A percentile compares a stretch with the other conserved stretches of the same genome.
Conservation (phyloP, 148 eudicot species). For the Silene latifolia region DNA sequence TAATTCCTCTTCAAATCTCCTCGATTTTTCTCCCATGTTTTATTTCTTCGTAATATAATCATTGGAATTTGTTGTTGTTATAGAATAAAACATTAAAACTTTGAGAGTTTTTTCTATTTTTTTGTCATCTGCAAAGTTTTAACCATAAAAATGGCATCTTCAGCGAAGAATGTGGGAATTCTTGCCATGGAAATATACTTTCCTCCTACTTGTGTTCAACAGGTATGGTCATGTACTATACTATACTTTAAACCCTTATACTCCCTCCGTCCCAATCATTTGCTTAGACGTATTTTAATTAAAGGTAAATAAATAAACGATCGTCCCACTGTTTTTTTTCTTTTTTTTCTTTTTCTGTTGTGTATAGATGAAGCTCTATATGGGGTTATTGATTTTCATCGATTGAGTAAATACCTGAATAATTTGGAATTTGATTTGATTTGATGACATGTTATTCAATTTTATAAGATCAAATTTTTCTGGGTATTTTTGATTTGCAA, state of each 20-base stretch:
- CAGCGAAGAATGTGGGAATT: conserved; percentile 74
- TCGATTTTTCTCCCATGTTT: not conserved
- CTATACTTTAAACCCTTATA: not conserved
- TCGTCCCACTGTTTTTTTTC: too few species aligned
- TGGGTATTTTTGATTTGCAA: not conserved
- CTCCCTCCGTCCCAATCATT: too few species aligned
- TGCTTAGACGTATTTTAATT: too few species aligned
- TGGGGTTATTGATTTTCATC: not conserved
- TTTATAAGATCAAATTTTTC: not conserved
- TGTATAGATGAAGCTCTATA: not conserved
- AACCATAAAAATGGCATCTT: conserved; percentile 15
- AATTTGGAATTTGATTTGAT: not conserved
- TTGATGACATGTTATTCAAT: not conserved
- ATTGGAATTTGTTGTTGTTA: too few species aligned
- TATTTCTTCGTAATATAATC: too few species aligned
- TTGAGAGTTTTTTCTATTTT: not conserved
- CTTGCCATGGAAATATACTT: conserved; percentile 97
- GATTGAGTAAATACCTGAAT: not conserved
- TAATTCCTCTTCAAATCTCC: not conserved
- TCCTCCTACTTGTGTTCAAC: conserved; percentile 90
- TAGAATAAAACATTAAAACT: not conserved
- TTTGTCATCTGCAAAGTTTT: too few species aligned
- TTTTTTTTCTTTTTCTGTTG: too few species aligned
- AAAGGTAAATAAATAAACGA: too few species aligned
- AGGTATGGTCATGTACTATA: conserved; percentile 38